Evolutionary conservation across 1,284 basidiomycete genomes (phyloP), one percentile per base, ranked within the genome.

Genomic region (Ustilago sp.): DNA sequence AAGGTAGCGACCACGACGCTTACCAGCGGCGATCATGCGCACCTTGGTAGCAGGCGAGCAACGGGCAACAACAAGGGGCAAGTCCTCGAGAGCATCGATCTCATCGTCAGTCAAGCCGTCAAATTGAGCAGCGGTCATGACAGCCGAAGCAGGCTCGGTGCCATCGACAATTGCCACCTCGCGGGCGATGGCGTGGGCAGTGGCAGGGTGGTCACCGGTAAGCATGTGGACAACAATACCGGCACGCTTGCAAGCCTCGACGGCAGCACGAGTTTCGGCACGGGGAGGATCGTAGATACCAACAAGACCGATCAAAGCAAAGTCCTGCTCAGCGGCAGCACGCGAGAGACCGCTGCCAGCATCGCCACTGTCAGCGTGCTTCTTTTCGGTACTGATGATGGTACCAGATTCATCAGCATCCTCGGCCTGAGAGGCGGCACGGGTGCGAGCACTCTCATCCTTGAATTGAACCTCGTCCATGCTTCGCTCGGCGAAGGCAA

Each of bases 31-130:
- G 34, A 83, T 81, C 77, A 83, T 81, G n/a, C 78, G 68, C 3
- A 83, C 82, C 68, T 83, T 83, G 70, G 82, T 83, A 41, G 66
- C 64, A 34, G 82, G 82, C 28, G 80, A 80, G 75, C 82, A 83
- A 9, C 82, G 79, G 8, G 82, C 82, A 13, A 83, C 65, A 17
- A 83, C 82, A 0, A 81, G 66, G 0, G 82, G 82, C 8, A 83
- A 65, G 19, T 69, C 67, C 12, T 59, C 61, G 15, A 83, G 74
- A 45, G 70, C 63, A 35, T 83, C 82, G 12, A 83, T 76, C 54
- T 81, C 74, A 39, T 15, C 69, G n/a, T 83, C 81, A 2, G 68
- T 67, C 43, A 83, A 34, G 13, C 63, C 69, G 36, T 83, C 82
- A 32, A 83, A 82, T n/a, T 81, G 73, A 11, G 65, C 56, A 6